Base-by-base conservation (phyloP, 768 basidiomycete genomes). In the Plicaturopsis crispa region DNA sequence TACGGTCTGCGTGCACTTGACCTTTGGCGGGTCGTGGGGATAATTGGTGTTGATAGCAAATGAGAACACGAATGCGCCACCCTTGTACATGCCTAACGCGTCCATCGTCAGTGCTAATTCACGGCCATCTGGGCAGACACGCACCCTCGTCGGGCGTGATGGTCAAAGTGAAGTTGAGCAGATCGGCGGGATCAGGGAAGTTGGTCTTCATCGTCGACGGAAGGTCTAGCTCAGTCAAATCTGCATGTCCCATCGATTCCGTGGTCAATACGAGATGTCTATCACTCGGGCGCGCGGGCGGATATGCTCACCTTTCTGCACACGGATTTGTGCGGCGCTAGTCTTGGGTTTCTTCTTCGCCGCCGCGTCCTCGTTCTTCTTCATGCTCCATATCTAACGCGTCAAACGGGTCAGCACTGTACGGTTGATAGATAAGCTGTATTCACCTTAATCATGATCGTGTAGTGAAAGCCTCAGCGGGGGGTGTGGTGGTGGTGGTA, bases 261-360 rank as follows among this genome's bases (percentile, higher is more conserved):
- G 19, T 16, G 35, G 24, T 14, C 22, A 4, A 37, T 31, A n/a
- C 36, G 26, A 7, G 16, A 14, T 39, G 32, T 18, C 16, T 26
- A 8, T 10, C 28, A 22, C 18, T 45, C 47, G 26, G 37, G 16
- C 14, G 8, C 20, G 20, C 16, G n/a, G n/a, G 4, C 20, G 39
- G 6, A 31, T 32, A 32, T 18, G 48, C 67, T 41, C 44, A 91
- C 96, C 96, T 73, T 98, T 99, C 73, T 99, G 96, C n/a, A 99
- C 94, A 41, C 96, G 78, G 59, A 99, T 87, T 64, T 97, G 93
- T 20, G 96, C 96, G 12, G 96, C 94, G 54, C 88, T 90, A 32
- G 91, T 96, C 78, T 94, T 97, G 31, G 96, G 96, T 73, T 85
- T 89, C 79, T 80, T 94, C 85, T 91, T 97, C 5, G 89, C 83